Conservation (phyloP, 495 filamentous ascomycete genomes). For the Xylaria cubensis region DNA sequence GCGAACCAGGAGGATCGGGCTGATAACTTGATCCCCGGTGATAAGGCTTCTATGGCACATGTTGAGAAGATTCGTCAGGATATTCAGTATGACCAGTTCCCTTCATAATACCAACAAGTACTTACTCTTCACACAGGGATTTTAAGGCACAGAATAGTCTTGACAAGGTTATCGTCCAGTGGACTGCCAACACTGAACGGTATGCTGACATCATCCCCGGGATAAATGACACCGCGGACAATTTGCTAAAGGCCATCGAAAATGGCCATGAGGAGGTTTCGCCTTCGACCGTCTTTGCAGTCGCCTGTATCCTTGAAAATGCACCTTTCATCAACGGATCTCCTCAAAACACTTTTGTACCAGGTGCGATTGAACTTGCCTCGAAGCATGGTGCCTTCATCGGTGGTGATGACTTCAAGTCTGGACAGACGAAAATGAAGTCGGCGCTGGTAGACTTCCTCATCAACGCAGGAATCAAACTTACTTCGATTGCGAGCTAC, state of each 20-base stretch:
- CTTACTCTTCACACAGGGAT: slow-evolving; percentile 60
- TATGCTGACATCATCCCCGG: slow-evolving; percentile 87
- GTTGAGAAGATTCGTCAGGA: slow-evolving; percentile 94
- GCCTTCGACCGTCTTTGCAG: slow-evolving; percentile 94
- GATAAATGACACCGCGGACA: slow-evolving; percentile 96
- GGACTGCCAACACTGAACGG: slow-evolving; percentile 99
- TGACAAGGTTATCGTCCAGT: slow-evolving; percentile 97
- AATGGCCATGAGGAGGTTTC: slow-evolving; percentile 85
- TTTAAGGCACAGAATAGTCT: slow-evolving; percentile 88
- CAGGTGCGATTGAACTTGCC: slow-evolving; percentile 89
- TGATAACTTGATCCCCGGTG: slow-evolving; percentile 85
- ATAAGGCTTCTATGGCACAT: slow-evolving; percentile 83
- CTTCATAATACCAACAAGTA: neutral
- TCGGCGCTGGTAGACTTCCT: slow-evolving; percentile 98
- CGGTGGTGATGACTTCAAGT: slow-evolving; percentile 99
- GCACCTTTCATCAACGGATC: slow-evolving; percentile 99
- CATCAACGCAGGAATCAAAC: slow-evolving; percentile 98
- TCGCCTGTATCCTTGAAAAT: slow-evolving; percentile 88
- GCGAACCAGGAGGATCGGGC: slow-evolving; percentile 98
- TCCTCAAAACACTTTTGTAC: slow-evolving; percentile 98
- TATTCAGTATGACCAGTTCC: slow-evolving; percentile 70
- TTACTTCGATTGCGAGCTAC: slow-evolving; percentile 98
- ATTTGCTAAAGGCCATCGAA: slow-evolving; percentile 87
- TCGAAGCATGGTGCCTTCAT: slow-evolving; percentile 89
- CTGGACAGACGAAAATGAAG: slow-evolving; percentile 99